Evolutionary conservation across 305 asterid genomes (phyloP).

Genomic region (Ajuga reptans): DNA sequence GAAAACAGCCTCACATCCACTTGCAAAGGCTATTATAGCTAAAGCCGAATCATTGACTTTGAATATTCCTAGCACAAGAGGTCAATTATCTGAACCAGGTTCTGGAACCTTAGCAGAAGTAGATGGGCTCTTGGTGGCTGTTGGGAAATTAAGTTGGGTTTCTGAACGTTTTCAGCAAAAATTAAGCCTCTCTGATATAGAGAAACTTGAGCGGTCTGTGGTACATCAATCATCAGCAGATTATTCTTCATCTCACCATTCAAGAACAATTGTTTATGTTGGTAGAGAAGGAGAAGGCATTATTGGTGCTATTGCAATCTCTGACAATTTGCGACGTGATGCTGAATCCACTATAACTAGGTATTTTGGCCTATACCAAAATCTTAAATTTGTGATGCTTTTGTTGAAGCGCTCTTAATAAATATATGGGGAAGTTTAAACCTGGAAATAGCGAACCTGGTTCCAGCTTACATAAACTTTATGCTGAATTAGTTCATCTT

Average conservation of each 20-base stretch:
- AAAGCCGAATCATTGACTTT: constrained; percentile 68
- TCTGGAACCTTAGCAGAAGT: constrained; percentile 96
- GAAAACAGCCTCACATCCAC: constrained; percentile 95
- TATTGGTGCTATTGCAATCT: constrained; percentile 83
- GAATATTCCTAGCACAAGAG: constrained; percentile 60
- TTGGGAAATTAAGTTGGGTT: constrained; percentile 88
- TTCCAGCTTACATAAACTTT: constrained; percentile 12
- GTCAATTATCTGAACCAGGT: constrained; percentile 90
- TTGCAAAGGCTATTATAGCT: constrained; percentile 75
- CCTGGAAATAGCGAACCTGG: constrained; percentile 6
- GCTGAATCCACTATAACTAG: constrained; percentile 70
- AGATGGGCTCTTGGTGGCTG: constrained; percentile 88
- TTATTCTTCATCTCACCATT: constrained; percentile 61
- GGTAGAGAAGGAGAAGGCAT: constrained; percentile 95
- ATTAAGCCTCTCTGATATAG: constrained; percentile 41
- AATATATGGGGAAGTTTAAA: neutral
- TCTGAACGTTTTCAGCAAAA: constrained; percentile 67
- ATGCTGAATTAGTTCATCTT: neutral
- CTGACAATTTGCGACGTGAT: constrained; percentile 73
- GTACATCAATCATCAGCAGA: constrained; percentile 41
- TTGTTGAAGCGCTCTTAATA: neutral
- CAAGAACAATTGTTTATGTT: constrained; percentile 76
- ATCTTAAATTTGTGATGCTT: neutral
- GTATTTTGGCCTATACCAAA: constrained; percentile 33
- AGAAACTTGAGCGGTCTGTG: constrained; percentile 61